Conservation (phyloP, 768 basidiomycete genomes). For the Roridomyces roridus region DNA sequence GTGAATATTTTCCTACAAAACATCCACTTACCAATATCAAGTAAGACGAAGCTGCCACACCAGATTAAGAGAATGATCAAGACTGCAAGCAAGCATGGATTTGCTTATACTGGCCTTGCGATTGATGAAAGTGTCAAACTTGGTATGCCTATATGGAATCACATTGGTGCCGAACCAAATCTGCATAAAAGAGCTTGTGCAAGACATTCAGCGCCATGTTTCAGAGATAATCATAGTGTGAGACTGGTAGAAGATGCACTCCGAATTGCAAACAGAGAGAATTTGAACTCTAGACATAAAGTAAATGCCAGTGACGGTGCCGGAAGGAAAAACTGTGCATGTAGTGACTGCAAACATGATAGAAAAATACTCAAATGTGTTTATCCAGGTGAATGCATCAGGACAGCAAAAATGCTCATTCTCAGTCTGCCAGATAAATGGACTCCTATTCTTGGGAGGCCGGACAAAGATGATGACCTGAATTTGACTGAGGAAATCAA, state of each 20-base stretch:
- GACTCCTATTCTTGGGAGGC: too few relatives aligned
- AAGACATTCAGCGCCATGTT: not conserved
- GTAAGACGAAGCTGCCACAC: not conserved
- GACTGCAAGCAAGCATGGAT: not conserved
- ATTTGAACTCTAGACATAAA: too few relatives aligned
- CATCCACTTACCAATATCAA: conserved; percentile 1
- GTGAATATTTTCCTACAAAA: conserved; percentile 1
- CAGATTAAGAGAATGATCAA: not conserved
- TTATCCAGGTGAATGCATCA: too few relatives aligned
- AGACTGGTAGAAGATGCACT: not conserved
- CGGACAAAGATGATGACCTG: too few relatives aligned
- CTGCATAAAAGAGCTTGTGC: not conserved
- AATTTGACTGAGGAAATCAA: too few relatives aligned
- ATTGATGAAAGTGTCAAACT: not conserved
- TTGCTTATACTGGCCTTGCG: not conserved
- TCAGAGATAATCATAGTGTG: not conserved
- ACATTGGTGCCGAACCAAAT: not conserved
- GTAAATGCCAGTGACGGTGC: too few relatives aligned
- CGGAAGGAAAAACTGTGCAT: too few relatives aligned
- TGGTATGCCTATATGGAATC: not conserved
- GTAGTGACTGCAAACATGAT: too few relatives aligned
- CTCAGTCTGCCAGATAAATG: too few relatives aligned
- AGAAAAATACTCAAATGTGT: too few relatives aligned
- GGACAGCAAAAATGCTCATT: too few relatives aligned
- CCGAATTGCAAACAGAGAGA: not conserved